phyloP scores from a whole-genome alignment of 352 stramenopile species.

The Phytopythium boreale region DNA sequence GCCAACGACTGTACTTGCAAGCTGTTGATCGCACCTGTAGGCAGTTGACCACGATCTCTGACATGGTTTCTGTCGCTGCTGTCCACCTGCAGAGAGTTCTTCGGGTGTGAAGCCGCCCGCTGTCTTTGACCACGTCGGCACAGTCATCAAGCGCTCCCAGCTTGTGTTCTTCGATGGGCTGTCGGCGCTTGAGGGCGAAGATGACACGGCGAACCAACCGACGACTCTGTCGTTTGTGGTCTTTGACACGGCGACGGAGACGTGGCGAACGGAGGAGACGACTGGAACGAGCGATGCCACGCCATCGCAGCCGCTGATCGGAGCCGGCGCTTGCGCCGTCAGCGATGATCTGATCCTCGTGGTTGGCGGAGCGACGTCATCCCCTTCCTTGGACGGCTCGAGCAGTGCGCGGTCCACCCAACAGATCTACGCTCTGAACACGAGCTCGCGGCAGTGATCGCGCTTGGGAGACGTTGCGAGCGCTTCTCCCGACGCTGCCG shows the following conservation, averaged over 20 bases:
- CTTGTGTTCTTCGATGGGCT: constrained; percentile 66
- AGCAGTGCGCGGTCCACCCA: constrained; percentile 26
- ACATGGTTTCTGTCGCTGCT: background rate
- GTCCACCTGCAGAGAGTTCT: constrained; percentile 12
- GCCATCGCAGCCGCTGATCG: constrained; percentile 36
- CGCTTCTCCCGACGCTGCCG: constrained; percentile 12
- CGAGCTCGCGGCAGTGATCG: constrained; percentile 42
- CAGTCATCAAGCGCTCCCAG: constrained; percentile 40
- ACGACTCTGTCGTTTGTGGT: constrained; percentile 22
- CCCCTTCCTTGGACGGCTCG: constrained; percentile 29
- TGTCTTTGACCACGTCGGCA: constrained; percentile 64
- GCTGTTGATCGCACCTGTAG: background rate
- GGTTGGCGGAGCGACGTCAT: constrained; percentile 49
- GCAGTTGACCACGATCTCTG: background rate
- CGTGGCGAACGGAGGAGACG: constrained; percentile 40
- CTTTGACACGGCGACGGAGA: constrained; percentile 48
- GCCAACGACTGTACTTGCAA: background rate
- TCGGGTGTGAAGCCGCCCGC: constrained; percentile 1
- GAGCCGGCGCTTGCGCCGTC: constrained; percentile 39
- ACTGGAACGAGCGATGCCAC: constrained; percentile 29
- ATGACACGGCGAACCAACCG: constrained; percentile 3
- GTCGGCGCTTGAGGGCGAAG: constrained; percentile 26
- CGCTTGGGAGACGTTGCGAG: constrained; percentile 50
- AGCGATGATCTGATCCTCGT: constrained; percentile 57
- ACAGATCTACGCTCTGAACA: constrained; percentile 56